Evolutionary conservation across 768 basidiomycete genomes (phyloP), one percentile per base, ranked within the genome.

Genomic region (Ephemerocybe angulata): DNA sequence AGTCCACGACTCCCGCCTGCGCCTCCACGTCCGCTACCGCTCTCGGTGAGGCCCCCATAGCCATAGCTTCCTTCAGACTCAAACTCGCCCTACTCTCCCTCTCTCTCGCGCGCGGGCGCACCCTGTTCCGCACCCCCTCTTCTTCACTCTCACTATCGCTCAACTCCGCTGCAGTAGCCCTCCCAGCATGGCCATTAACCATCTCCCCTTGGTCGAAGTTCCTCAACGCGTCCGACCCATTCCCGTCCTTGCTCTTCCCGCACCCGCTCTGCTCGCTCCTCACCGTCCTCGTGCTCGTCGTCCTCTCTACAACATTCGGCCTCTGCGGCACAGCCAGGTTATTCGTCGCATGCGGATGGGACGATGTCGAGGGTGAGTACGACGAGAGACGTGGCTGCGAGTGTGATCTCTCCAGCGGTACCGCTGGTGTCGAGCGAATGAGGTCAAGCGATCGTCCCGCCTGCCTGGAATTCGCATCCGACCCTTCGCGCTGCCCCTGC

Each of bases 171-270:
- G n/a, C n/a, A n/a, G n/a, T n/a, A n/a, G n/a, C 53, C 28, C 44
- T 29, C 43, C 31, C 2, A 2, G 49, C 5, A 11, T n/a, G 50
- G 24, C 49, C 49, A 41, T 46, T 56, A 4, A 40, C 22, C 55
- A 56, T 51, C 50, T 56, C 55, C 12, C 55, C 55, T 3, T 33
- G 27, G 40, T 56, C 22, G 46, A 51, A 56, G 19, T 25, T n/a
- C n/a, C n/a, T 50, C 7, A 56, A 7, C 22, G 29, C 31, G 3
- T 21, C 41, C 3, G 27, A n/a, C 22, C 19, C 40, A 3, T 12
- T n/a, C 21, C 37, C 44, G 38, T 29, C 50, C 50, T 46, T 56
- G 28, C 29, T 50, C 22, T 19, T 12, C 30, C 30, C 31, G 3
- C 31, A 31, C 11, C 30, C 29, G 19, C 22, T 50, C 1, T 33